Base-by-base conservation (phyloP, 345 rosid genomes). In the Pistacia vera region DNA sequence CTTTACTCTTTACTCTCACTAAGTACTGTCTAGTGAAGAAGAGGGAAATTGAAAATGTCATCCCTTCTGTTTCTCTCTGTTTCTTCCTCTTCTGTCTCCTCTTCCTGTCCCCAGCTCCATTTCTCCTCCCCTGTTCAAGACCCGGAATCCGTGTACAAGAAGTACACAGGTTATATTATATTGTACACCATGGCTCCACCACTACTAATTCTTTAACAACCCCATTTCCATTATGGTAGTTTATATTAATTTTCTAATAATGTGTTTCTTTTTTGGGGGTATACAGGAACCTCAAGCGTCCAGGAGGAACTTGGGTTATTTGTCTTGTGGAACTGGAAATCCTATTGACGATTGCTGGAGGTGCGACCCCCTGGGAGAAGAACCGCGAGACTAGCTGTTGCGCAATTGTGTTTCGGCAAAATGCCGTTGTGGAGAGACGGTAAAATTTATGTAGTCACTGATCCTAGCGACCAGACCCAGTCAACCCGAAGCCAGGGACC, bases 291-390 rank as follows among this genome's bases (percentile, higher is more conserved):
- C 85, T 89, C 77, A 91, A 90, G 92, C 84, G 76, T 85, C 94
- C 2, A 78, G 90, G 84, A 88, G 95, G 80, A 91, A 84, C 75
- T 79, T 92, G 79, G 93, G 87, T 1, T 89, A 77, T 77, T 79
- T 90, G 57, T 89, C 97, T 5, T 90, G 97, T 22, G 90, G 88
- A 12, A 90, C 89, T 5, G 97, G 93, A 8, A 92, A 92, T 66
- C 97, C 97, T 13, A 88, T 90, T 22, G 97, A 92, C 11, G 95
- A 92, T 79, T 92, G 97, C 83, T 92, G 95, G 97, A 73, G 95
- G 58, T 90, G 95, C 70, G 97, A 90, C 79, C 86, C 94, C 57
- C 13, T 92, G 97, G 93, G 90, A 89, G 84, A 80, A 82, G 70
- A 91, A 92, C 82, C 84, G 95, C 8, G 77, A 74, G 83, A 57